Evolutionary conservation across 2,329 filamentous ascomycete genomes (phyloP).

Genomic region (Zymoseptoria pseudotritici): DNA sequence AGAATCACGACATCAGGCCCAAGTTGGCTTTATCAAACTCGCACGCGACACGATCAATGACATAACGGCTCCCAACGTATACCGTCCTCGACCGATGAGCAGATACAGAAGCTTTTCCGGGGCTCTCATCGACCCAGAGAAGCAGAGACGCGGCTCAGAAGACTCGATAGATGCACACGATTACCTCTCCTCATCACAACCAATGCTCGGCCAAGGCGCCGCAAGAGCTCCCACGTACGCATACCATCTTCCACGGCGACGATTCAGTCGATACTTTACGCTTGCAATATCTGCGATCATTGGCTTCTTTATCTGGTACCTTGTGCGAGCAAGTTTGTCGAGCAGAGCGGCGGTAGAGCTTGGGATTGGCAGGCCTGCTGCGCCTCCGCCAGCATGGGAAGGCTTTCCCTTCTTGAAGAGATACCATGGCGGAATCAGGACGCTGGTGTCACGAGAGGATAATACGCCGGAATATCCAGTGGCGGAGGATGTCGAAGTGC

Average conservation of each 20-base stretch:
- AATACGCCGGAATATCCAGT: conserved; percentile 78
- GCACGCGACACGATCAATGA: neutral
- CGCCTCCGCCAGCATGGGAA: conserved; percentile 72
- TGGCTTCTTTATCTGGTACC: conserved; percentile 66
- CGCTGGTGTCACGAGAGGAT: conserved; percentile 55
- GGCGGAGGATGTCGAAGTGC: conserved; percentile 50
- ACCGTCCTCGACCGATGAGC: neutral
- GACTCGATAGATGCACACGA: conserved; percentile 25
- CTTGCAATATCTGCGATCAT: conserved; percentile 62
- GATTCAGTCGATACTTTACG: conserved; percentile 73
- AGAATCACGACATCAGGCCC: neutral
- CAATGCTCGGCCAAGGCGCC: conserved; percentile 24
- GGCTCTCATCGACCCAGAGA: conserved; percentile 31
- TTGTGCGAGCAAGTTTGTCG: conserved; percentile 47
- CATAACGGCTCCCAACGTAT: neutral
- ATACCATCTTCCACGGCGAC: conserved; percentile 37
- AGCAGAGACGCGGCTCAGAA: conserved; percentile 25
- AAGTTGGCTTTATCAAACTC: neutral
- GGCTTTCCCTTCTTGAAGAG: conserved; percentile 75
- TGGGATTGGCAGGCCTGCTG: conserved; percentile 44
- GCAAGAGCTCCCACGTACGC: conserved; percentile 24
- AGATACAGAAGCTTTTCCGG: conserved; percentile 29
- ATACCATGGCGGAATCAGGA: conserved; percentile 83
- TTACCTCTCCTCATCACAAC: conserved; percentile 23
- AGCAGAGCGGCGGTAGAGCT: conserved; percentile 49